These are phyloP conservation scores for Gaeumannomyces sp. DNA, from an alignment of 2,329 filamentous ascomycete genomes.

Conservation along the genomic window DNA sequence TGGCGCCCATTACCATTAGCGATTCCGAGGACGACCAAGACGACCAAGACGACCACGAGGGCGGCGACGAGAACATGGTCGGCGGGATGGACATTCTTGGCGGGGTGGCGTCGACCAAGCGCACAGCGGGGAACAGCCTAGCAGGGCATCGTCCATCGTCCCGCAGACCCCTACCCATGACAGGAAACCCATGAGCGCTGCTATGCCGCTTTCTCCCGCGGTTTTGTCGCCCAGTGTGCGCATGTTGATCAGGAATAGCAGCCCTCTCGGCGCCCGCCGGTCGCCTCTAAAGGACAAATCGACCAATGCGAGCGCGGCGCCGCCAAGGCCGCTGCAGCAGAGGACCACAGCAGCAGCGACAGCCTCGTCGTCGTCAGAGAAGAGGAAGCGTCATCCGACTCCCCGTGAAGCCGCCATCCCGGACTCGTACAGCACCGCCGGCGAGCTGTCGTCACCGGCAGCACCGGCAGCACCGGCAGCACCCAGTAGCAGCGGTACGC, in stretches of 20 bases:
- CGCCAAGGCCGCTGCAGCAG: conserved; percentile 7
- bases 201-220: background rate
- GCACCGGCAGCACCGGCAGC: background rate
- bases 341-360: conserved; percentile 15
- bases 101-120: conserved; percentile 5
- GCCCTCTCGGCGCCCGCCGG: conserved; percentile 14
- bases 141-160: conserved; percentile 24
- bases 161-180: conserved; percentile 34
- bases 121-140: conserved; percentile 7
- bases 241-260: conserved; percentile 7
- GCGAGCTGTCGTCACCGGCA: conserved; percentile 11
- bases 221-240: background rate
- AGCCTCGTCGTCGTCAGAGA: conserved; percentile 20
- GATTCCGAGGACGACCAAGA: conserved; percentile 20
- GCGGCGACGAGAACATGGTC: background rate
- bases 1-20: conserved; percentile 15
- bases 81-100: background rate
- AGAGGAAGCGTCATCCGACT: conserved; percentile 11
- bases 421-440: conserved; percentile 37
- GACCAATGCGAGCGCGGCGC: conserved; percentile 22
- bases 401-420: conserved; percentile 32
- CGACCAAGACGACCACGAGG: background rate
- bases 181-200: background rate
- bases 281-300: conserved; percentile 35
- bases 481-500: conserved; percentile 14